Evolutionary conservation across 2,329 filamentous ascomycete species (phyloP).

Genomic region (Furcasterigmium sp.): DNA sequence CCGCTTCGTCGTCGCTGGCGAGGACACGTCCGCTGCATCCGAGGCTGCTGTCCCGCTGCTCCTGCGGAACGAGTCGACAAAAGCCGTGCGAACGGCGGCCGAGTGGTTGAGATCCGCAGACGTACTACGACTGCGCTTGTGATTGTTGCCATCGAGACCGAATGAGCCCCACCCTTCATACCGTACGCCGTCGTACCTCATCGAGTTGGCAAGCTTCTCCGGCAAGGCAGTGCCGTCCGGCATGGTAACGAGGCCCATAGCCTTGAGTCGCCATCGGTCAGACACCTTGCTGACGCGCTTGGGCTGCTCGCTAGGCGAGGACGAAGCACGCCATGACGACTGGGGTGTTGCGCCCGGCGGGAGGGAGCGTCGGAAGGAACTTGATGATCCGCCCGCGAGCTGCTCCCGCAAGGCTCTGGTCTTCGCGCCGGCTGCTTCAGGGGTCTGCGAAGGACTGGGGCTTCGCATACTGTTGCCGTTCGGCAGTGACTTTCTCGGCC

Average conservation of each 20-base stretch:
- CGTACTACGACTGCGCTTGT: constrained; percentile 10
- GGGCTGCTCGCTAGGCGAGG: constrained; percentile 5
- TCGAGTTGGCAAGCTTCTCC: constrained; percentile 42
- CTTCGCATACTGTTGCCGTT: background rate
- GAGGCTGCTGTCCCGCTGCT: constrained; percentile 2
- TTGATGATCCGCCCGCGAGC: constrained; percentile 17
- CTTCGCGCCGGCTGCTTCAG: constrained; percentile 22
- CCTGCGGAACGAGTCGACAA: constrained; percentile 10
- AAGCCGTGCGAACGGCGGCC: constrained; percentile 9
- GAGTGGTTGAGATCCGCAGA: constrained; percentile 27
- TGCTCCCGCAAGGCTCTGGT: constrained; percentile 30
- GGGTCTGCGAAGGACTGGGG: background rate
- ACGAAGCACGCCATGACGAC: constrained; percentile 7
- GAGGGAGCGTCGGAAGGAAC: constrained; percentile 30
- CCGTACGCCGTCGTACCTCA: constrained; percentile 34
- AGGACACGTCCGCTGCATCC: constrained; percentile 9
- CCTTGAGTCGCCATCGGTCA: constrained; percentile 40
- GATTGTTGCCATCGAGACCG: constrained; percentile 19
- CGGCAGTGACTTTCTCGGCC: background rate
- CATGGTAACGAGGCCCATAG: constrained; percentile 47
- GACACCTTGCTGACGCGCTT: constrained; percentile 30
- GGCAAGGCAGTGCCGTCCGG: constrained; percentile 48
- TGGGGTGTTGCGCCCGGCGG: constrained; percentile 22
- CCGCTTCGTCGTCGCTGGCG: constrained; percentile 15
- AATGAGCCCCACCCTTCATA: constrained; percentile 31